Evolutionary conservation across 345 rosid species (phyloP), one percentile per base, ranked within the genome.

Genomic region (Isatis tinctoria): DNA sequence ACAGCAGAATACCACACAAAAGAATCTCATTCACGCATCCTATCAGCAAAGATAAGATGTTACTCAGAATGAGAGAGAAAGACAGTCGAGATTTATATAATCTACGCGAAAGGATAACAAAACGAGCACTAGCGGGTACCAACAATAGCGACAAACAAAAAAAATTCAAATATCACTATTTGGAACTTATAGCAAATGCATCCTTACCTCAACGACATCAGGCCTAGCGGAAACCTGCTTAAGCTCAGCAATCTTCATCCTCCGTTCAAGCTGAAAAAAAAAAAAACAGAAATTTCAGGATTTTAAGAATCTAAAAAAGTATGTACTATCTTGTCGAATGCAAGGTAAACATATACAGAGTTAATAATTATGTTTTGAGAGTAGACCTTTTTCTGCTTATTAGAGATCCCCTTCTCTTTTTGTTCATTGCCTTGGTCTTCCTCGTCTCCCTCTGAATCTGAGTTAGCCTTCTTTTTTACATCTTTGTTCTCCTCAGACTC

Each of bases 151-250:
- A 40, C 36, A 39, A 10, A 20, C 5, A 39, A 52, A 4, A 54
- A 24, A 43, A 11, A 39, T 26, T 26, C 22, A 33, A 1, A 47
- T 43, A 65, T 10, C n/a, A 6, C 6, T 6, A 28, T 3, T 3
- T 24, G 33, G 10, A 18, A 72, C 39, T 72, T 6, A 14, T 14
- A 10, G 6, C 27, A 44, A 27, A 69, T 41, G 32, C 75, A 77
- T 41, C 20, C 67, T 16, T 82, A 96, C 98, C 97, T 92, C 99
- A 57, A 96, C 99, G 24, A 92, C 99, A 92, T 92, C 98, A 71
- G 98, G 99, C 84, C 97, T 90, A 13, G 97, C 81, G 70, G 95
- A 90, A 11, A 90, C 92, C 78, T 92, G 96, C 80, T 96, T 96
- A 45, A 96, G 83, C 79, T 88, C 89, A 69, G 95, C 97, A 84